Percentiles rank a stretch among this genome's conserved stretches.
These are phyloP conservation scores for Hsuehochloa calcarea DNA, from an alignment of 176 grass and related monocot species.

Conservation along the genomic window DNA sequence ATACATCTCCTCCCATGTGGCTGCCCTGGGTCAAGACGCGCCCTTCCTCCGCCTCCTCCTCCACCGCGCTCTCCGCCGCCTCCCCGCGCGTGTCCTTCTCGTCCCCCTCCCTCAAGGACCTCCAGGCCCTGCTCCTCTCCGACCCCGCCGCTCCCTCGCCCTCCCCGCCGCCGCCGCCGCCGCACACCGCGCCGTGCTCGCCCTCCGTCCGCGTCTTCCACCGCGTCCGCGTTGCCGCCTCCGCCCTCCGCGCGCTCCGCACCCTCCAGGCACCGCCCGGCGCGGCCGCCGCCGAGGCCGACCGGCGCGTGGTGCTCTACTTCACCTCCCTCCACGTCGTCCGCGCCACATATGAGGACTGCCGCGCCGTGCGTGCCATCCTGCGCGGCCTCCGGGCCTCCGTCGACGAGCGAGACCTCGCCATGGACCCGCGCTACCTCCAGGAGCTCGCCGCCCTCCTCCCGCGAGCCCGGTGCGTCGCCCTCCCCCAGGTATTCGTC, in stretches of 20 bases:
- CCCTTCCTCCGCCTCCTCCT: slow-evolving; percentile 21
- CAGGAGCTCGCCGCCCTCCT: slow-evolving; percentile 52
- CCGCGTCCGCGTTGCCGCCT: slow-evolving; percentile 51
- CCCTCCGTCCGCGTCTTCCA: slow-evolving; percentile 50
- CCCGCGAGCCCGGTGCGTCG: slow-evolving; percentile 30
- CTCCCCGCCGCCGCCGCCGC: background rate
- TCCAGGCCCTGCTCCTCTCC: slow-evolving; percentile 54
- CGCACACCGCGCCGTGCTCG: slow-evolving; percentile 23
- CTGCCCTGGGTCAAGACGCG: slow-evolving; percentile 65
- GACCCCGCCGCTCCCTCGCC: slow-evolving; percentile 18
- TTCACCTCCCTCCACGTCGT: slow-evolving; percentile 72
- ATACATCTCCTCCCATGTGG: slow-evolving; percentile 55
- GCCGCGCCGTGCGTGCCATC: slow-evolving; percentile 57
- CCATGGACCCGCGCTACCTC: slow-evolving; percentile 64
- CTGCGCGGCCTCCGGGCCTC: slow-evolving; percentile 57
- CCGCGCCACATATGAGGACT: slow-evolving; percentile 61
- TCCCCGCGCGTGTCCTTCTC: slow-evolving; percentile 55
- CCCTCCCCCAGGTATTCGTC: slow-evolving; percentile 73
- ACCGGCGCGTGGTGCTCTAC: slow-evolving; percentile 71
- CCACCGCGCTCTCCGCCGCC: slow-evolving; percentile 23
- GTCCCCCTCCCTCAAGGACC: slow-evolving; percentile 63
- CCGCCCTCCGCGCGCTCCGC: slow-evolving; percentile 49
- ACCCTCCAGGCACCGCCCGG: slow-evolving; percentile 32
- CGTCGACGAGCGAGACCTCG: slow-evolving; percentile 76
- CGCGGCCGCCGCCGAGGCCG: slow-evolving; percentile 20